Conservation (phyloP, 106 monocot species). For the Dioscorea dumetorum region DNA sequence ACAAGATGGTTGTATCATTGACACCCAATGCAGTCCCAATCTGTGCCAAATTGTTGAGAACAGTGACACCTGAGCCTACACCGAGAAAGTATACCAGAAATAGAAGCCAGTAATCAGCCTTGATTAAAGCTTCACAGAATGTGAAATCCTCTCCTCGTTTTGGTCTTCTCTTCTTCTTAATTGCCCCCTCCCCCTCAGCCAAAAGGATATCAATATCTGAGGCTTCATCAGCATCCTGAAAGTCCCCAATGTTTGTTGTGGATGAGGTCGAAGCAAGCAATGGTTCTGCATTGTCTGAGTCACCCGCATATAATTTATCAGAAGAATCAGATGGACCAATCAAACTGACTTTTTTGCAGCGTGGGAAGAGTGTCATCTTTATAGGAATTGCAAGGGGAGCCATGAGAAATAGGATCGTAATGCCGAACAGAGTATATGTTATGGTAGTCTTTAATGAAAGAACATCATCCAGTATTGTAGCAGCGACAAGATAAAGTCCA, state of each 20-base stretch:
- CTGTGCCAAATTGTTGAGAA: conserved; percentile 92
- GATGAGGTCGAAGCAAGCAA: conserved; percentile 39
- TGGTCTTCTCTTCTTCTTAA: conserved; percentile 64
- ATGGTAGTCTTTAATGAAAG: conserved; percentile 15
- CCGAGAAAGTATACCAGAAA: conserved; percentile 65
- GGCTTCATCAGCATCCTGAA: conserved; percentile 35
- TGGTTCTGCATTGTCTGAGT: conserved; percentile 41
- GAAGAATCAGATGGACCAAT: conserved; percentile 26
- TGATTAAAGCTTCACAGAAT: conserved; percentile 61
- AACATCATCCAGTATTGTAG: conserved; percentile 44
- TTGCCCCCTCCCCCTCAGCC: conserved; percentile 84
- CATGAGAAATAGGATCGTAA: conserved; percentile 65
- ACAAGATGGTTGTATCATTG: conserved; percentile 58
- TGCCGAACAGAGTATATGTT: conserved; percentile 47
- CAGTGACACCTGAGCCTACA: conserved; percentile 76
- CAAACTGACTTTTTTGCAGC: conserved; percentile 11
- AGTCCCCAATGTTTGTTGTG: conserved; percentile 24
- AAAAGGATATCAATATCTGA: conserved; percentile 70
- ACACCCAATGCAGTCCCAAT: conserved; percentile 73
- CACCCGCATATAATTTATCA: conserved; percentile 15
- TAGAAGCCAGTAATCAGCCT: conserved; percentile 92
- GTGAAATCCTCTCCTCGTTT: conserved; percentile 81
- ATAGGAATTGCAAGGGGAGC: conserved; percentile 76
- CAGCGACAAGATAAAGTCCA: conserved; percentile 55
- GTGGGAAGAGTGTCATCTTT: conserved; percentile 73